Percentiles rank a stretch among this genome's conserved stretches.
Evolutionary conservation across 2,329 filamentous ascomycete species (phyloP).

Genomic region (Gremmenia infestans): DNA sequence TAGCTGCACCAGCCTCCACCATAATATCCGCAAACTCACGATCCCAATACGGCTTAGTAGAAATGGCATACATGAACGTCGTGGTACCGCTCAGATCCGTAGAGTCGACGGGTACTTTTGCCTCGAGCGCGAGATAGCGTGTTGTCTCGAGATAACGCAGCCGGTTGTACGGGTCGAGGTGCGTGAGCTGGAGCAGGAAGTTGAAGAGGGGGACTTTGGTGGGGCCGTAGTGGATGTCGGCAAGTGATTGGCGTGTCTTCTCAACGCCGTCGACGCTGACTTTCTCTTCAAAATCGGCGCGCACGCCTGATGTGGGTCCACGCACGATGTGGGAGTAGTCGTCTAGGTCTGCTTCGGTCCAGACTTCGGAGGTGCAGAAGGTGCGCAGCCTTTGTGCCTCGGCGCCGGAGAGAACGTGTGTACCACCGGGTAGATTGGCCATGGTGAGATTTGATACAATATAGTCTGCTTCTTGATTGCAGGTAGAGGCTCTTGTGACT

Average conservation of each 20-base stretch:
- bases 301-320: neutral
- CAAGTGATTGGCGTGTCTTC: neutral
- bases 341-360: slow-evolving; percentile 1
- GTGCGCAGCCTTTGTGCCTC: slow-evolving; percentile 3
- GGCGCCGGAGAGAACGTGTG: slow-evolving; percentile 2
- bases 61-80: slow-evolving; percentile 5
- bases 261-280: neutral
- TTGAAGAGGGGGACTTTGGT: slow-evolving; percentile 9
- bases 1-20: slow-evolving; percentile 1
- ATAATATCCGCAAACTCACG: slow-evolving; percentile 8
- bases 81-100: slow-evolving; percentile 7
- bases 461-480: too few species aligned
- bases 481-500: too few species aligned
- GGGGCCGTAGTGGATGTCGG: slow-evolving; percentile 5
- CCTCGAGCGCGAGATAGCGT: slow-evolving; percentile 4
- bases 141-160: slow-evolving; percentile 1
- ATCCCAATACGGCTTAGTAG: slow-evolving; percentile 10
- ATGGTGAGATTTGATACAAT: neutral
- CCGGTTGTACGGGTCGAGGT: slow-evolving; percentile 3
- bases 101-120: slow-evolving; percentile 7
- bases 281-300: slow-evolving; percentile 1
- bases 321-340: slow-evolving; percentile 3
- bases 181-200: slow-evolving; percentile 11
- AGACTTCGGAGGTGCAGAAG: slow-evolving; percentile 5
- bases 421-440: neutral